Evolutionary conservation across 1,139 yeast species (phyloP).

Genomic region (Protomyces macrosporus): DNA sequence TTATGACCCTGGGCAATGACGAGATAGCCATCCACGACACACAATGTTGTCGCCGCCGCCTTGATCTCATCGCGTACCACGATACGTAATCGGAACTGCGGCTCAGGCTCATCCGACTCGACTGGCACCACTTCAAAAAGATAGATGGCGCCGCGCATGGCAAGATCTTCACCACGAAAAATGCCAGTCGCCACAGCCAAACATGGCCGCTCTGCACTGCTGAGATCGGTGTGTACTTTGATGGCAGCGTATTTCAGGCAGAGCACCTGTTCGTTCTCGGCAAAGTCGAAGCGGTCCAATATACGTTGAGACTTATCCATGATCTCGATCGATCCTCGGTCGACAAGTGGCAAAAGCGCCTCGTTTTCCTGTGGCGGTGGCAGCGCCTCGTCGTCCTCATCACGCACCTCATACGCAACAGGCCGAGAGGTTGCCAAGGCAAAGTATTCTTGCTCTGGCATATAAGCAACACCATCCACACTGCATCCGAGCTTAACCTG

Average conservation of each 20-base stretch:
- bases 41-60: slow-evolving; percentile 77
- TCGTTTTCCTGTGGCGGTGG: slow-evolving; percentile 36
- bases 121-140: slow-evolving; percentile 73
- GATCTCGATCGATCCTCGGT: slow-evolving; percentile 57
- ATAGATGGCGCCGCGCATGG: slow-evolving; percentile 74
- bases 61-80: slow-evolving; percentile 70
- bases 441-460: slow-evolving; percentile 61
- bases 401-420: slow-evolving; percentile 60
- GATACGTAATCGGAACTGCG: slow-evolving; percentile 70
- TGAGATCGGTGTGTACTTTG: slow-evolving; percentile 47
- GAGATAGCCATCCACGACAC: slow-evolving; percentile 79
- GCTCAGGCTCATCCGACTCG: slow-evolving; percentile 90
- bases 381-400: slow-evolving; percentile 58
- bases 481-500: slow-evolving; percentile 53
- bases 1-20: slow-evolving; percentile 87
- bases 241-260: slow-evolving; percentile 56
- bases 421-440: slow-evolving; percentile 60
- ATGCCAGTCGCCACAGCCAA: slow-evolving; percentile 74
- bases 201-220: slow-evolving; percentile 59
- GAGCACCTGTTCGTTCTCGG: slow-evolving; percentile 62
- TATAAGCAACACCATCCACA: slow-evolving; percentile 66
- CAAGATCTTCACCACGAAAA: slow-evolving; percentile 74
- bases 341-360: slow-evolving; percentile 51
- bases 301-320: slow-evolving; percentile 63
- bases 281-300: slow-evolving; percentile 57